A percentile compares a stretch with the other conserved stretches of the same genome.
Evolutionary conservation across 768 basidiomycete species (phyloP).

Genomic region (Suillus occidentalis): DNA sequence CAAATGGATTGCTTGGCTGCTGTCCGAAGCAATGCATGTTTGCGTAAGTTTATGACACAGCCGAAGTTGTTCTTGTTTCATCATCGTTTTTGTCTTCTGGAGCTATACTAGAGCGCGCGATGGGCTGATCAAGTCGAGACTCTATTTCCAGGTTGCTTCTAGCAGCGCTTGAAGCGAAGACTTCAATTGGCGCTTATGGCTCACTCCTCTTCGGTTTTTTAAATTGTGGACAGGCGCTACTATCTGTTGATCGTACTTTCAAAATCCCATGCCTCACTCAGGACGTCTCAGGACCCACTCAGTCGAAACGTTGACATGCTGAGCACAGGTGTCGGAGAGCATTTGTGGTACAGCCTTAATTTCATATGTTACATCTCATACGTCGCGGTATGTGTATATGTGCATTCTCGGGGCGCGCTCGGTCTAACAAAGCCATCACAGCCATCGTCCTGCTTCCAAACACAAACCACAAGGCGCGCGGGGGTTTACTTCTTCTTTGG

Average conservation of each 20-base stretch:
- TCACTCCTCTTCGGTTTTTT: background rate
- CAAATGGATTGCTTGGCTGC: background rate
- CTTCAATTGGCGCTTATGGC: background rate
- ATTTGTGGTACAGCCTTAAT: background rate
- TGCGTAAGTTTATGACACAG: background rate
- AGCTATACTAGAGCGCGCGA: background rate
- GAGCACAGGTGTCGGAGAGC: background rate
- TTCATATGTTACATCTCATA: background rate
- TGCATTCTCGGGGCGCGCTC: background rate
- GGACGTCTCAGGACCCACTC: background rate
- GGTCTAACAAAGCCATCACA: background rate
- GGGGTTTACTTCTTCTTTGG: conserved; percentile 30
- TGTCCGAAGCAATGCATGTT: background rate
- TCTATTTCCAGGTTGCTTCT: background rate
- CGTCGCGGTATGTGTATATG: background rate
- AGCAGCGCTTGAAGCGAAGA: background rate
- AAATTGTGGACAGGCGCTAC: background rate
- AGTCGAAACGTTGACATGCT: background rate
- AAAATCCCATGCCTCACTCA: background rate
- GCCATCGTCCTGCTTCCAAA: background rate
- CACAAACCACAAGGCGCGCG: background rate
- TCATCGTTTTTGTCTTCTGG: background rate
- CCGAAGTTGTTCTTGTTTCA: background rate
- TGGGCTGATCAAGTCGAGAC: background rate
- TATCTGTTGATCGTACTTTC: background rate